Evolutionary conservation across 495 filamentous ascomycete genomes (phyloP), one percentile per base, ranked within the genome.

Genomic region (Bathelium albidoporum): DNA sequence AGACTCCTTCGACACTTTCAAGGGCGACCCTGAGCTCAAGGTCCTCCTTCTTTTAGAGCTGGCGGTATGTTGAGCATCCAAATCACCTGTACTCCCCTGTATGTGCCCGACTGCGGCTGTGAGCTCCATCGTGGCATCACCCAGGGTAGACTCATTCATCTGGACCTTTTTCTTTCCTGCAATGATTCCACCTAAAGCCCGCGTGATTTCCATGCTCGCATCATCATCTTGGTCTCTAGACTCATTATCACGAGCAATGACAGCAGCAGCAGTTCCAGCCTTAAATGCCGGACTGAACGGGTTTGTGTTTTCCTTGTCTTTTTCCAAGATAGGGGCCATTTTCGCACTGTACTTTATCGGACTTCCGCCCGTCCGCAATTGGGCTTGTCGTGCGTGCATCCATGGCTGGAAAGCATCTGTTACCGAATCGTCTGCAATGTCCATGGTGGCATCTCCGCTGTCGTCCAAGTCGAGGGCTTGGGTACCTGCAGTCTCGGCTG

Each of bases 401-500:
- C 85, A 89, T 0, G 87, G 85, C 65, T 87, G 80, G 65, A 89
- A 88, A 20, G 87, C 84, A 39, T 83, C 82, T 9, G 89, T 90
- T 62, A 95, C 86, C 61, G 91, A 85, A 65, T 94, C 88, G 61
- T 89, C 86, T 7, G 88, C 89, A 49, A 91, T 85, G 59, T 89
- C 89, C 74, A 89, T 81, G 1, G 82, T 83, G 62, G 88, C 79
- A 12, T 89, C 83, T 26, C 76, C 79, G 61, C 81, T 77, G 44
- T 84, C 82, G 59, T 86, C 83, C 59, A 82, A 77, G 18, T 85
- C 84, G 44, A 87, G 76, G 20, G 78, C 79, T 60, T 80, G 76
- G 0, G 85, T 89, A 20, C 85, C 88, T 31, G 91, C 90, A 70
- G 84, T 81, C 55, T 81, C 82, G 9, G 89, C 83, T 2, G 91